Base-by-base conservation (phyloP, 305 asterid species). In the Galium porrigens region DNA sequence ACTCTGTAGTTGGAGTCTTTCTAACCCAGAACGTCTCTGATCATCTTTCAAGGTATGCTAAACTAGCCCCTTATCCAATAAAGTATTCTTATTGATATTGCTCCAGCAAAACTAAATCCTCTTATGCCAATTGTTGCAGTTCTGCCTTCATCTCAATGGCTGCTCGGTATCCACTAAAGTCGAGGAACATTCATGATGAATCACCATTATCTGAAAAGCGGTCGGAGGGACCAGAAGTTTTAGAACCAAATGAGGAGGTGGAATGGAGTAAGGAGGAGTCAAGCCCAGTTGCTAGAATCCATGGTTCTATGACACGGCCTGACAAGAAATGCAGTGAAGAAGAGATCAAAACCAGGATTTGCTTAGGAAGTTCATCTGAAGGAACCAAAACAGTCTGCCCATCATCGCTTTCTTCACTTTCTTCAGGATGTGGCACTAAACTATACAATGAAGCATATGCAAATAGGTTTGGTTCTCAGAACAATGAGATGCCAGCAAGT, bases 21-120 rank as follows among this genome's bases (percentile, higher is more conserved):
- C 95, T 91, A 64, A 91, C 98, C 65, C 98, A 91, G 78, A 91
- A 91, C 78, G 98, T 91, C 42, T 89, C 96, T 6, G 96, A 92
- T 80, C 96, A 89, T 77, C 95, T 91, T 60, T 91, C 98, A 64
- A 91, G 98, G 98, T 85, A 66, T 71, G 86, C 71, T 69, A 63
- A 46, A 62, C 29, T 77, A 33, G 20, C 25, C 51, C 67, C 67
- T 49, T 46, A 29, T 65, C 18, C 6, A 18, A 49, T 42, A 12
- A 56, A 42, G 33, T 12, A 27, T 54, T 61, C 14, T 22, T 33
- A 36, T 42, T 7, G 33, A 61, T 32, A 52, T 37, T 39, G 59
- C 46, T 53, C 51, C 14, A 27, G 8, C 52, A 6, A 66, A 29
- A 58, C 12, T 37, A 58, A 14, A 14, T 1, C 22, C 0, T 58